phyloP scores from a whole-genome alignment of 441 rosid genomes.

The Erodium moschatum region DNA sequence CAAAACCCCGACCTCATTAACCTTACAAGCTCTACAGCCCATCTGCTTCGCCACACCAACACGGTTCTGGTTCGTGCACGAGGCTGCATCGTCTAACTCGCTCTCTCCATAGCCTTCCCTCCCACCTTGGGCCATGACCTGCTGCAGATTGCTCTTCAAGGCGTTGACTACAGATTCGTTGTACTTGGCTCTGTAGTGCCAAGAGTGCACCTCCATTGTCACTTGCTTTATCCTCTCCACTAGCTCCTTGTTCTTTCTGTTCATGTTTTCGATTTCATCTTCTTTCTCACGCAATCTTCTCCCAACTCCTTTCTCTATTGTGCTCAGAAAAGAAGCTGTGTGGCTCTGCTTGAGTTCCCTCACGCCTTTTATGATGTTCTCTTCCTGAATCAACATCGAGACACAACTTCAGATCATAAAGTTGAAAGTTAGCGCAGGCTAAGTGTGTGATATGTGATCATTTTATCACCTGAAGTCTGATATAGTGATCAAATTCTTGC shows the following conservation, averaged over 20 bases:
- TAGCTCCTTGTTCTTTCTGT: constrained; percentile 50
- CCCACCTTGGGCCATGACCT: constrained; percentile 37
- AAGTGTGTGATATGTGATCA: neutral
- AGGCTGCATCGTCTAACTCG: constrained; percentile 51
- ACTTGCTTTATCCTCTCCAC: constrained; percentile 50
- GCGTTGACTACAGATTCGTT: constrained; percentile 48
- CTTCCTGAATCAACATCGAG: constrained; percentile 37
- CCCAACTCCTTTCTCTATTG: constrained; percentile 45
- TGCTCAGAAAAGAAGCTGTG: constrained; percentile 32
- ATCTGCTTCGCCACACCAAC: constrained; percentile 23
- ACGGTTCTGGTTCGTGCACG: constrained; percentile 37
- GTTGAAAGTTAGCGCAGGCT: neutral
- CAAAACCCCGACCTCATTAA: constrained; percentile 40
- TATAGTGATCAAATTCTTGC: constrained; percentile 43
- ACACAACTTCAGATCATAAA: neutral
- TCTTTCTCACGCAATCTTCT: constrained; percentile 53
- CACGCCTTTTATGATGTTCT: constrained; percentile 41
- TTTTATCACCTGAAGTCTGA: constrained; percentile 42
- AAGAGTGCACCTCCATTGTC: constrained; percentile 43
- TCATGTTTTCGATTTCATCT: constrained; percentile 41
- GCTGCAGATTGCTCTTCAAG: constrained; percentile 53
- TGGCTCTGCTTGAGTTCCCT: constrained; percentile 46
- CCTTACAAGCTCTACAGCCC: constrained; percentile 43
- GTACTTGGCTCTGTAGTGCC: constrained; percentile 62
- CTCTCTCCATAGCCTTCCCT: constrained; percentile 72